Base-by-base conservation (phyloP, 1,139 yeast species). In the Casaregolazyma lundiana region DNA sequence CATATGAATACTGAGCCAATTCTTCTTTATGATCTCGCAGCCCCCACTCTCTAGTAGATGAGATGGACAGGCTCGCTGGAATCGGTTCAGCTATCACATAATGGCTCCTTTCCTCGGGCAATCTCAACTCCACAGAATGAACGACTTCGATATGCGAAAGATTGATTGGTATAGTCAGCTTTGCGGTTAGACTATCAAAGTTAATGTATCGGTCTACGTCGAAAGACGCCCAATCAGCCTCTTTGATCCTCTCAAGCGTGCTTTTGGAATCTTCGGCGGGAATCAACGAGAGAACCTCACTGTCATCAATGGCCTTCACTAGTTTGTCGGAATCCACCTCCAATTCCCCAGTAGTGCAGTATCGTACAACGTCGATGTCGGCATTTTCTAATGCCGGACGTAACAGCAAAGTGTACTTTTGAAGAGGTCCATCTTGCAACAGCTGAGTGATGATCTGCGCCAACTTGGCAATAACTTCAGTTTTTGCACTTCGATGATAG, bases 41-140 rank as follows among this genome's bases (percentile, higher is more conserved):
- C 2, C 68, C 64, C 82, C 82, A 80, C 45, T 62, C 68, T 1
- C 70, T 66, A 3, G 67, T 57, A 0, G 85, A 73, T n/a, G 68
- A 62, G 5, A 83, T 65, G 0, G 50, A 57, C 18, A 86, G 62
- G 3, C 59, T 63, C 2, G 74, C 70, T 0, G 64, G 55, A 18
- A 86, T 76, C 0, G 86, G 80, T 43, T 78, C 81, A 1, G 95
- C 94, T 1, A 85, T 81, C 7, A 73, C 62, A 52, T 73, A 81
- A 43, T 73, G 76, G 35, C 50, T 56, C 13, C 42, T 38, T 20
- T 51, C 44, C 3, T 46, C 30, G 2, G 63, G 64, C 2, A 61
- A 42, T 6, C 43, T 35, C 34, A 61, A 44, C 22, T 59, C 60
- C 20, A 60, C 51, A 3, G 55, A 55, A 41, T 61, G 64, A 9